These are phyloP conservation scores for Xylaria sp. DNA, from an alignment of 2,329 filamentous ascomycete genomes.

Conservation along the genomic window DNA sequence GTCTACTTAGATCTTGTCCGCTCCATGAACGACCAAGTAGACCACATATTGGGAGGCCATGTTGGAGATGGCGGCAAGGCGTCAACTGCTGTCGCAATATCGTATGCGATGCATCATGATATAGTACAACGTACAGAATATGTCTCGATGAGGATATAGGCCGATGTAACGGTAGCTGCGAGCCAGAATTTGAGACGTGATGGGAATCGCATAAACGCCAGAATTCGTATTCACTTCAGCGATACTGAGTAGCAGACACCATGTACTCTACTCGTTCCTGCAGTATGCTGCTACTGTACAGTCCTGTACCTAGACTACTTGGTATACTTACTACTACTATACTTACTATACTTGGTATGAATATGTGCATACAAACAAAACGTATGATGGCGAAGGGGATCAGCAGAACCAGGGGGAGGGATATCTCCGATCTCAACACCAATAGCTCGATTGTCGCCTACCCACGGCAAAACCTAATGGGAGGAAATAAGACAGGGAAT, in stretches of 20 bases:
- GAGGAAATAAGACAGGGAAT: background rate
- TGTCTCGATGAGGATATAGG: background rate
- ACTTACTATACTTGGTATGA: background rate
- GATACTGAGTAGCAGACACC: too few relatives aligned
- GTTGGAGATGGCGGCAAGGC: background rate
- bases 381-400: conserved; percentile 3
- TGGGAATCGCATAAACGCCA: background rate
- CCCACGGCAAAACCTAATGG: background rate
- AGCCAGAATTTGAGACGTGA: background rate
- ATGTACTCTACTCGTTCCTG: too few relatives aligned
- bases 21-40: too few relatives aligned
- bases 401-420: conserved; percentile 8
- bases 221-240: background rate
- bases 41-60: too few relatives aligned
- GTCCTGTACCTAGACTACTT: background rate
- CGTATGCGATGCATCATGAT: background rate
- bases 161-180: background rate
- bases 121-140: background rate
- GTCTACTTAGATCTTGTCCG: too few relatives aligned
- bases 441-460: conserved; percentile 26
- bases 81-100: background rate
- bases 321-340: background rate
- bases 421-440: conserved; percentile 20
- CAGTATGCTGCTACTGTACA: too few relatives aligned
- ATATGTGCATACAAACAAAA: background rate